Evolutionary conservation across 116 monocot genomes (phyloP), one percentile per base, ranked within the genome.

Genomic region (Phalaenopsis hybrid): DNA sequence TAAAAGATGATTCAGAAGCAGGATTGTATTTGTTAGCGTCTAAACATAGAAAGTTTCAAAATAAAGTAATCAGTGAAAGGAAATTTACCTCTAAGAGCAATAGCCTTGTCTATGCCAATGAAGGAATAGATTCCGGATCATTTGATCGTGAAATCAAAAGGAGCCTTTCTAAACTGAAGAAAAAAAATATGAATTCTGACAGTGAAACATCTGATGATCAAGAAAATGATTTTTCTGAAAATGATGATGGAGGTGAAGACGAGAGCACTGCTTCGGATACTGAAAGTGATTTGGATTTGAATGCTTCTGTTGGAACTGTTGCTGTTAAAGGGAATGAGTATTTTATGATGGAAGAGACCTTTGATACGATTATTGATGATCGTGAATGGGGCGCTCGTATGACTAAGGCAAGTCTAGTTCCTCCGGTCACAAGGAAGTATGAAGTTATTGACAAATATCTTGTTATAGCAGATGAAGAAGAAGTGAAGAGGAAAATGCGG

Each of bases 371-470:
- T 52, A 74, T 80, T 52, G 95, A 95, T 80, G 99, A 99, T 43
- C 90, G 95, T 85, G 95, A 92, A 88, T 99, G 95, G 99, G 99
- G 99, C 84, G 99, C 99, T 72, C 95, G 99, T 55, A 99, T 99
- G 99, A 99, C 99, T 78, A 95, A 99, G 91, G 95, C 91, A 58
- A 92, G 99, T 80, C 91, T 99, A 81, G 99, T 94, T 76, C 99
- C 99, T 52, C 99, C 99, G 21, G 86, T 99, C 79, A 95, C 99
- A n/a, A 86, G 99, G 73, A 99, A 99, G 80, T 99, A 99, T 80
- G 99, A 99, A 88, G 91, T 92, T 50, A 95, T 99, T 49, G 99
- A 99, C 34, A 82, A 81, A 58, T 99, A 99, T 82, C 86, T 99
- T 78, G 78, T 92, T 55, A 84, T 99, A 81, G 95, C 99, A 81